These are phyloP conservation scores for Aspergillus pseudonomiae DNA, from an alignment of 2,329 filamentous ascomycete genomes.

Conservation along the genomic window DNA sequence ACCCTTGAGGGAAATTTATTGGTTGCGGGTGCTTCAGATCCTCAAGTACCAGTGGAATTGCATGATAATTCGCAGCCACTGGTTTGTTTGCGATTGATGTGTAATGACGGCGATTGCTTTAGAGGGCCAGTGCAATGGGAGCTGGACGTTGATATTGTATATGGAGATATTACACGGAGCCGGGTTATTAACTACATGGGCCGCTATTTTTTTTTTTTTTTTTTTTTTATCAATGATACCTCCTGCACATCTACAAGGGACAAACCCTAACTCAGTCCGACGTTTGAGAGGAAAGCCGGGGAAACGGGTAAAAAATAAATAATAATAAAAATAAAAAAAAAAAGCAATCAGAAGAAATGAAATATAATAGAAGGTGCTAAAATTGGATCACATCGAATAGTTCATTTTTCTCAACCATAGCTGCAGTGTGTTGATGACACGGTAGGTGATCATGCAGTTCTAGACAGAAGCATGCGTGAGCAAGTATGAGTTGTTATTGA, in stretches of 20 bases:
- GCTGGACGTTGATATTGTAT: neutral
- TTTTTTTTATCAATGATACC: neutral
- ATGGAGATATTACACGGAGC: neutral
- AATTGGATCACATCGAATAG: neutral
- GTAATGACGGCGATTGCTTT: conserved; percentile 6
- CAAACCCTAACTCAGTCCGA: neutral
- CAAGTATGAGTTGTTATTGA: neutral
- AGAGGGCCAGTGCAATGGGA: neutral
- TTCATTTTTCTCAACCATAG: neutral
- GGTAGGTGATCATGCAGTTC: neutral
- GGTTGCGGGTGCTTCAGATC: neutral
- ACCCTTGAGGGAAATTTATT: conserved; percentile 1
- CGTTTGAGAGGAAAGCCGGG: neutral
- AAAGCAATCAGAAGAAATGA: too few relatives aligned
- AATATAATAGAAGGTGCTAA: neutral
- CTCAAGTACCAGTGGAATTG: neutral
- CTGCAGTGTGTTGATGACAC: neutral
- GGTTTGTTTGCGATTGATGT: conserved; percentile 1
- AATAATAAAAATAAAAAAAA: neutral
- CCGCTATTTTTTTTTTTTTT: neutral
- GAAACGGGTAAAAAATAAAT: neutral
- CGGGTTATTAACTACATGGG: neutral
- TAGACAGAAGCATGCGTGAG: neutral
- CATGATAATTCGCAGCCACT: neutral
- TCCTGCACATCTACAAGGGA: neutral